Conservation (phyloP, 768 basidiomycete genomes). For the Dentipellis sp. region DNA sequence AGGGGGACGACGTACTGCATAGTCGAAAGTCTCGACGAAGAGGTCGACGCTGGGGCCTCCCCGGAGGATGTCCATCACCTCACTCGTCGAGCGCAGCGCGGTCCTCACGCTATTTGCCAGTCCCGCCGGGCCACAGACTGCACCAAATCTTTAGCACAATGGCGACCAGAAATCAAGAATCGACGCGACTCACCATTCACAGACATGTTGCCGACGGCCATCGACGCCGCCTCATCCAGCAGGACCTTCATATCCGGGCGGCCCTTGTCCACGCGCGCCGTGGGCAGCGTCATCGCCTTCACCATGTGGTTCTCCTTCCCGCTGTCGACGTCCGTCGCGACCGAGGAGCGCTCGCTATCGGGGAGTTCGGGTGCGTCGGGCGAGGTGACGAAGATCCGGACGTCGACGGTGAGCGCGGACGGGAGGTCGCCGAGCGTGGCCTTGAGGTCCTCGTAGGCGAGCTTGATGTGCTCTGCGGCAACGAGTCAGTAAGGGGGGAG, state of each 20-base stretch:
- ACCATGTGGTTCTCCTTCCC: no score
- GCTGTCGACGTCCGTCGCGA: neutral
- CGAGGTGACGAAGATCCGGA: neutral
- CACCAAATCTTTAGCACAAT: neutral
- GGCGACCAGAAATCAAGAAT: neutral
- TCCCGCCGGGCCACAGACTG: constrained; percentile 43
- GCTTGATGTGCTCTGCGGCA: neutral
- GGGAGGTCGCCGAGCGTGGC: neutral
- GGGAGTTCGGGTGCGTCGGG: neutral
- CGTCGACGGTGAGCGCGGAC: neutral
- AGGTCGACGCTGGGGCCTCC: constrained; percentile 38
- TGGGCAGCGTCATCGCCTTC: neutral
- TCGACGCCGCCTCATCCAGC: neutral
- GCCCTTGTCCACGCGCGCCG: neutral
- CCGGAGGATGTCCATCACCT: constrained; percentile 25
- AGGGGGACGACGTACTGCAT: constrained; percentile 14
- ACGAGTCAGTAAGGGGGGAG: neutral
- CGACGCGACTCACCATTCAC: constrained; percentile 34
- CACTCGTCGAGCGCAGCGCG: constrained; percentile 29
- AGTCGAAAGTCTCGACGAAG: constrained; percentile 37
- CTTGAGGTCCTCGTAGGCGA: neutral
- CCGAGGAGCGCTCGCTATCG: neutral
- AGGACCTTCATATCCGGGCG: neutral
- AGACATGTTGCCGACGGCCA: constrained; percentile 20
- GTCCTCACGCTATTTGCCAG: constrained; percentile 29